Evolutionary conservation across 352 stramenopile species (phyloP), one percentile per base, ranked within the genome.

Genomic region (Phytophthora lateralis): DNA sequence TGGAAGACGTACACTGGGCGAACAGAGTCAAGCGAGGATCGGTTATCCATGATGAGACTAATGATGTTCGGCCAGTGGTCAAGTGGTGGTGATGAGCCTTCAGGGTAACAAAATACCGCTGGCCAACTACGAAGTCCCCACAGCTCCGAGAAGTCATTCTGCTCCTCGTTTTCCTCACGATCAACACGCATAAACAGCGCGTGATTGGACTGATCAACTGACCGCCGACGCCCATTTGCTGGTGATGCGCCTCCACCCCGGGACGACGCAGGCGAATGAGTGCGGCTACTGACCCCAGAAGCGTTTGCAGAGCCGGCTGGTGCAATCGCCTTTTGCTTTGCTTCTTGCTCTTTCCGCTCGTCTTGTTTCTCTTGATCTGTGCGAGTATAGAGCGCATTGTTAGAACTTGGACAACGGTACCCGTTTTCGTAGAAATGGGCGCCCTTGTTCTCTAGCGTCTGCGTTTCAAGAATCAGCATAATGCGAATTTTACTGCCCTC

Each of bases 1-100:
- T 27, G 12, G 17, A 29, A 27, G 30, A 75, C 77, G 65, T 81
- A 90, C 80, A 83, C 73, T 63, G 76, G 73, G 6, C 55, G 68
- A 44, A 77, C 74, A 6, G 78, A 76, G 47, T 88, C 74, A 51
- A 92, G 60, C 43, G 69, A 71, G 15, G 63, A 60, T 27, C 79
- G 77, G 59, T 88, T 91, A 69, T 96, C 85, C 86, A 91, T 90
- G 51, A 96, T 90, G 21, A 96, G 73, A 60, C 85, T 95, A 47
- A 96, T 71, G 14, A 96, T 78, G 44, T 96, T 96, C 2, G 88
- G 88, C 85, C 85, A 96, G 61, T 96, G 88, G 55, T 86, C 63
- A 43, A 88, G 60, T 18, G 82, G 81, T 2, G 74, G 65, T 46
- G 60, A 43, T 10, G 88, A 76, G 15, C 68, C 57, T 55, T 81